A percentile compares a stretch with the other conserved stretches of the same genome.
Evolutionary conservation across 1,284 basidiomycete genomes (phyloP).

Genomic region (Malassezia equina): DNA sequence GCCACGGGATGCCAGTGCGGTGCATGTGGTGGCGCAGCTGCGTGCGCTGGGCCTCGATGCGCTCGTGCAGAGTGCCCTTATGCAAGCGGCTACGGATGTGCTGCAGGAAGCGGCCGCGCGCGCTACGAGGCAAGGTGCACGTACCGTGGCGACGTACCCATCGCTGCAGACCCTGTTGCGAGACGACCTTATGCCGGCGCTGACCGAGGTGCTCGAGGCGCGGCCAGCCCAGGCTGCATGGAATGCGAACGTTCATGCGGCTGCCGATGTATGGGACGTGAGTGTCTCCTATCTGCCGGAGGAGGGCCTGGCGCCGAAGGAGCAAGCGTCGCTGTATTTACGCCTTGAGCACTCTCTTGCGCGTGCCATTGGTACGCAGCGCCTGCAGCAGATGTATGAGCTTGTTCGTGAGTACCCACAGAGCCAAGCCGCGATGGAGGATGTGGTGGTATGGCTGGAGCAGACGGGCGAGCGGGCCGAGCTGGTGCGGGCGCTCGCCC

Average conservation of each 20-base stretch:
- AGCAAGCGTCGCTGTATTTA: conserved; percentile 8
- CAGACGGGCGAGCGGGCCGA: conserved; percentile 48
- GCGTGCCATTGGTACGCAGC: conserved; percentile 23
- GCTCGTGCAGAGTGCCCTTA: conserved; percentile 8
- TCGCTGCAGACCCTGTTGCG: conserved; percentile 7
- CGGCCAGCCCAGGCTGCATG: not conserved
- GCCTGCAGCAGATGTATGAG: conserved; percentile 65
- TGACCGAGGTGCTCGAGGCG: conserved; percentile 9
- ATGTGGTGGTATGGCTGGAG: conserved; percentile 59
- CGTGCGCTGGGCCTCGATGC: conserved; percentile 10
- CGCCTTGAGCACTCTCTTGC: conserved; percentile 29
- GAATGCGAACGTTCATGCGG: not conserved
- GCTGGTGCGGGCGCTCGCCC: conserved; percentile 63
- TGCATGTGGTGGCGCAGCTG: conserved; percentile 14
- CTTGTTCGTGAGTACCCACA: conserved; percentile 90
- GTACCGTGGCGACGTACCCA: not conserved
- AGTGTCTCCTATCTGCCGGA: conserved; percentile 10
- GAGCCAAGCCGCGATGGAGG: conserved; percentile 72
- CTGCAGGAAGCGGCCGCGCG: conserved; percentile 4
- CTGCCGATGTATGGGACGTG: conserved; percentile 12
- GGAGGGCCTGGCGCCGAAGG: not conserved
- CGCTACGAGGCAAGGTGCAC: not conserved
- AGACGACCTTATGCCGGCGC: conserved; percentile 10
- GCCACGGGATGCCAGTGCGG: not conserved
- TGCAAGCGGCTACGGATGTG: conserved; percentile 5